A percentile compares a stretch with the other conserved stretches of the same genome.
phyloP scores from a whole-genome alignment of 1,139 yeast genomes.

The Sugiyamaella castrensis region DNA sequence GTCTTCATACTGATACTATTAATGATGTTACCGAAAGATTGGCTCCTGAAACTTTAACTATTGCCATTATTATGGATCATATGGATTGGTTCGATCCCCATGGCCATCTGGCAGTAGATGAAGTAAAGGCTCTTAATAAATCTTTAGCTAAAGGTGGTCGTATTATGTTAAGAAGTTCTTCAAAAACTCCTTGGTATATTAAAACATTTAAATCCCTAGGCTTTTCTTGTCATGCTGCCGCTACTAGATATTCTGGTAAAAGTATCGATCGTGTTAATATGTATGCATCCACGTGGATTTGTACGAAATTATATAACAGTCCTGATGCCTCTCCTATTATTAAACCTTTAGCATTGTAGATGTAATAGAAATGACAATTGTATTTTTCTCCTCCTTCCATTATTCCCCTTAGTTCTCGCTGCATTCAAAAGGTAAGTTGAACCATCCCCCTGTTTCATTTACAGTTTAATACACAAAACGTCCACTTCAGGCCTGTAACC shows the following conservation, averaged over 20 bases:
- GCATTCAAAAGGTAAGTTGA: too few species aligned
- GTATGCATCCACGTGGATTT: slow-evolving; percentile 88
- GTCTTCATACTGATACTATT: slow-evolving; percentile 76
- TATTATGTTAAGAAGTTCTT: slow-evolving; percentile 74
- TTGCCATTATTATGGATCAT: slow-evolving; percentile 85
- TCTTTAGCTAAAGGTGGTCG: slow-evolving; percentile 68
- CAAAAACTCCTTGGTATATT: slow-evolving; percentile 75
- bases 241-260: slow-evolving; percentile 57
- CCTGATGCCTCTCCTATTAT: slow-evolving; percentile 11
- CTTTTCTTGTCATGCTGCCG: slow-evolving; percentile 65
- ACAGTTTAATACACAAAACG: too few species aligned
- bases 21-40: slow-evolving; percentile 71
- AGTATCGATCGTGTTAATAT: slow-evolving; percentile 77
- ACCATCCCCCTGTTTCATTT: too few species aligned
- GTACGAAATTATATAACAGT: slow-evolving; percentile 47
- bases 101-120: slow-evolving; percentile 61
- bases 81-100: slow-evolving; percentile 85
- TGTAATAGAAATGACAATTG: neutral
- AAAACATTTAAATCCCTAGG: slow-evolving; percentile 63
- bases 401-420: too few species aligned
- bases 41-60: slow-evolving; percentile 59
- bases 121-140: slow-evolving; percentile 60
- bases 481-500: too few species aligned
- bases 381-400: too few species aligned
- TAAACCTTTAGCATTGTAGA: slow-evolving; percentile 12